These are phyloP conservation scores for Arthrobotrys conoides DNA, from an alignment of 2,329 filamentous ascomycete species.

Conservation along the genomic window DNA sequence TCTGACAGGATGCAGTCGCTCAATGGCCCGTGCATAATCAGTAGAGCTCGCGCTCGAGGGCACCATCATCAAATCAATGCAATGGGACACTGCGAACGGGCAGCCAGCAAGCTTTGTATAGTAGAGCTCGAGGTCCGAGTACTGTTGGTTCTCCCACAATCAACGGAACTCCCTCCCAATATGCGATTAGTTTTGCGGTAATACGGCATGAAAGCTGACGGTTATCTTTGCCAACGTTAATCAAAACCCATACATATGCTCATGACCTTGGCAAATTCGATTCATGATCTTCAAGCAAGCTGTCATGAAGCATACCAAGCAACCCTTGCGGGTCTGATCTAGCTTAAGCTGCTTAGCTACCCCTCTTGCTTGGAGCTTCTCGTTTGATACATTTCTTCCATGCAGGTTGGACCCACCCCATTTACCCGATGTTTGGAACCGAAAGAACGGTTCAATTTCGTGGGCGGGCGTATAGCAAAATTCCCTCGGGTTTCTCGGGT, in stretches of 20 bases:
- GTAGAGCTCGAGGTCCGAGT: conserved; percentile 36
- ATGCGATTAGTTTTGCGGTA: conserved; percentile 21
- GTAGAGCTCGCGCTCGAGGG: conserved; percentile 11
- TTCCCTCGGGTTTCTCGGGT: conserved; percentile 56
- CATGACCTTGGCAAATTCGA: conserved; percentile 6
- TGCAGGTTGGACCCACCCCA: conserved; percentile 47
- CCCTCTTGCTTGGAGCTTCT: conserved; percentile 49
- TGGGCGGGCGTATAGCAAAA: conserved; percentile 52
- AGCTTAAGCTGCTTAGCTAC: conserved; percentile 37
- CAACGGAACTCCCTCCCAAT: conserved; percentile 19
- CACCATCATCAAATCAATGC: conserved; percentile 8
- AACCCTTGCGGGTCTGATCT: conserved; percentile 34
- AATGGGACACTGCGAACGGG: conserved; percentile 19
- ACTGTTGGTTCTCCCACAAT: conserved; percentile 21
- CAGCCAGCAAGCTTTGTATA: neutral
- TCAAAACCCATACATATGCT: neutral
- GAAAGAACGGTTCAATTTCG: conserved; percentile 44
- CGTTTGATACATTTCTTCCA: conserved; percentile 38
- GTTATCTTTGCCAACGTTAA: conserved; percentile 21
- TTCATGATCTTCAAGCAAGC: conserved; percentile 17
- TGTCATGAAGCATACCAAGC: conserved; percentile 33
- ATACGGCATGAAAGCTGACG: conserved; percentile 28
- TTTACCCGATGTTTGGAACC: conserved; percentile 60
- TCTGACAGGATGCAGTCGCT: conserved; percentile 37
- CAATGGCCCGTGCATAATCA: conserved; percentile 36